Conservation (phyloP, 371 early-diverging fungal genomes). For the Funneliformis caledonium region DNA sequence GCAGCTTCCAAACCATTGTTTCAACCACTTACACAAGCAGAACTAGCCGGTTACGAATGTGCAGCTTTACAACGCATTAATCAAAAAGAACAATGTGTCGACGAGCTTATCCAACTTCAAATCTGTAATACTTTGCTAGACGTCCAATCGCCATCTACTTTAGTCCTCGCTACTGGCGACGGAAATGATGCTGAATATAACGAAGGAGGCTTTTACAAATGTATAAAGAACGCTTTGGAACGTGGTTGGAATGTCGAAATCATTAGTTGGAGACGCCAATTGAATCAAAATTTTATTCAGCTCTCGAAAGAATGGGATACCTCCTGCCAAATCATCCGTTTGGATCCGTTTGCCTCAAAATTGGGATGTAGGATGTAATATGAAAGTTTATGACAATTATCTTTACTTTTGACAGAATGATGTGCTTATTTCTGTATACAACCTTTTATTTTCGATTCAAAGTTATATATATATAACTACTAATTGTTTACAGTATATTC, state of each 20-base stretch:
- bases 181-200: slow-evolving; percentile 50
- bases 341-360: slow-evolving; percentile 35
- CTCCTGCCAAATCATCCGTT: slow-evolving; percentile 22
- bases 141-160: slow-evolving; percentile 44
- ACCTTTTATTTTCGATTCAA: too few species aligned
- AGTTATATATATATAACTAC: too few species aligned
- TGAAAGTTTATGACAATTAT: neutral
- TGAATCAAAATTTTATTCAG: slow-evolving; percentile 38
- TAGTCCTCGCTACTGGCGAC: slow-evolving; percentile 50
- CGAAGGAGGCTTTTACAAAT: slow-evolving; percentile 47
- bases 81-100: slow-evolving; percentile 48
- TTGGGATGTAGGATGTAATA: slow-evolving; percentile 12
- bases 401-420: too few species aligned
- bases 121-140: slow-evolving; percentile 48
- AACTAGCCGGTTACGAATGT: slow-evolving; percentile 45
- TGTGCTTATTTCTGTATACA: too few species aligned
- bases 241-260: slow-evolving; percentile 51
- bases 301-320: slow-evolving; percentile 1
- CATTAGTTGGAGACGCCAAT: slow-evolving; percentile 49
- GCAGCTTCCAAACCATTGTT: slow-evolving; percentile 47
- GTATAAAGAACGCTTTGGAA: slow-evolving; percentile 46
- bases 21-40: slow-evolving; percentile 46
- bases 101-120: slow-evolving; percentile 49
- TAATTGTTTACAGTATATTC: too few species aligned
- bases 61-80: slow-evolving; percentile 44